Conservation (phyloP, 495 filamentous ascomycete species). For the Parmelia sp. region DNA sequence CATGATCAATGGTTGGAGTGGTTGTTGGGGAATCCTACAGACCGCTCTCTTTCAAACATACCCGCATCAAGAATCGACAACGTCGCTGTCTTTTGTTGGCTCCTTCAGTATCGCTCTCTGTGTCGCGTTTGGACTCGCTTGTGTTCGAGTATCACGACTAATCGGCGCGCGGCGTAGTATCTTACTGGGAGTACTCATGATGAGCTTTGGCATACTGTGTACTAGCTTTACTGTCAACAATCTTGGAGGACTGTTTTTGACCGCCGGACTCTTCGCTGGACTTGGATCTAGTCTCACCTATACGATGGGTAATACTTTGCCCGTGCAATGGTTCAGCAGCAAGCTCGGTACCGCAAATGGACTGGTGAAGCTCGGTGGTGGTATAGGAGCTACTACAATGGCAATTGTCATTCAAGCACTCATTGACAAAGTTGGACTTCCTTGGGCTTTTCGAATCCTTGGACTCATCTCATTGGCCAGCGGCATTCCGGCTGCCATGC, state of each 20-base stretch:
- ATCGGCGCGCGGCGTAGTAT: conserved; percentile 43
- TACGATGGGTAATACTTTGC: conserved; percentile 24
- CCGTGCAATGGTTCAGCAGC: conserved; percentile 50
- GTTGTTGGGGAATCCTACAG: conserved; percentile 56
- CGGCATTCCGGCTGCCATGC: conserved; percentile 50
- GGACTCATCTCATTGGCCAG: conserved; percentile 43
- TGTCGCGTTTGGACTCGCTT: conserved; percentile 43
- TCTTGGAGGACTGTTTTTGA: conserved; percentile 49
- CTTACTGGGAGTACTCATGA: conserved; percentile 41
- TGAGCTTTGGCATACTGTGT: conserved; percentile 45
- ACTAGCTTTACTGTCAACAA: conserved; percentile 45
- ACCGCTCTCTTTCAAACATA: conserved; percentile 43
- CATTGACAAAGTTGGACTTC: conserved; percentile 41
- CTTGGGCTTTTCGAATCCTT: conserved; percentile 51
- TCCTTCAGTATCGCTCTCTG: conserved; percentile 45
- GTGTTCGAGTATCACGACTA: conserved; percentile 42
- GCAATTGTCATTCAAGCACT: conserved; percentile 45
- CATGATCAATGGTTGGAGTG: conserved; percentile 49
- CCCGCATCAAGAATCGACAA: conserved; percentile 37
- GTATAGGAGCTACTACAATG: conserved; percentile 47
- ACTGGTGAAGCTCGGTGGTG: conserved; percentile 49
- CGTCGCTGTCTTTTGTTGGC: conserved; percentile 52
- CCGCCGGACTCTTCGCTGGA: conserved; percentile 48
- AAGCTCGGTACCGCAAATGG: conserved; percentile 53
- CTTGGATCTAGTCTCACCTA: conserved; percentile 31